Conservation (phyloP, 495 filamentous ascomycete species). For the Penicillium herquei region DNA sequence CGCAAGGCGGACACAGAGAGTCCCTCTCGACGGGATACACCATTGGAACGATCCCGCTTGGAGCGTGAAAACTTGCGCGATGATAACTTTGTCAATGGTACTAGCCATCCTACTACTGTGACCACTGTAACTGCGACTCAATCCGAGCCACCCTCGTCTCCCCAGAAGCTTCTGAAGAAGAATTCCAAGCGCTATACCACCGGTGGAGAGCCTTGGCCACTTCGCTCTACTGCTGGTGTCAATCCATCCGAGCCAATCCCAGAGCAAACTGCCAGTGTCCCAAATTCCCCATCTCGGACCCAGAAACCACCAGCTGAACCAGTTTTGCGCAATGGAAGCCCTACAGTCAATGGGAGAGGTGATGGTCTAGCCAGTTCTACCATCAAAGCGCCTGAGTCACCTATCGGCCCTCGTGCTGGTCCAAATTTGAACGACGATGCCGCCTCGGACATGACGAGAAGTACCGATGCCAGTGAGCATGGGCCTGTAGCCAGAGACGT, state of each 20-base stretch:
- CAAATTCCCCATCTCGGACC: slow-evolving; percentile 9
- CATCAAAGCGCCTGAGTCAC: slow-evolving; percentile 11
- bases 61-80: slow-evolving; percentile 27
- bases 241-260: slow-evolving; percentile 12
- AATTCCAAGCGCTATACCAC: slow-evolving; percentile 21
- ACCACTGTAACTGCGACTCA: slow-evolving; percentile 21
- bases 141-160: slow-evolving; percentile 13
- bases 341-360: slow-evolving; percentile 7
- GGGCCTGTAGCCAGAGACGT: slow-evolving; percentile 27
- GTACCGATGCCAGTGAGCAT: slow-evolving; percentile 10
- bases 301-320: slow-evolving; percentile 7
- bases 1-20: slow-evolving; percentile 30
- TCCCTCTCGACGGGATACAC: slow-evolving; percentile 30
- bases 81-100: slow-evolving; percentile 17
- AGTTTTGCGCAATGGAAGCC: slow-evolving; percentile 6
- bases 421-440: slow-evolving; percentile 18
- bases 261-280: slow-evolving; percentile 13
- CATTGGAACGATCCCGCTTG: slow-evolving; percentile 35
- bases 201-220: slow-evolving; percentile 31
- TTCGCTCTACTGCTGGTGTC: slow-evolving; percentile 13
- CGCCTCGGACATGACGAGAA: slow-evolving; percentile 18
- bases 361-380: slow-evolving; percentile 4
- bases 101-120: slow-evolving; percentile 14
- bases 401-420: slow-evolving; percentile 18
- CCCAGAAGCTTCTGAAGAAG: slow-evolving; percentile 32